Conservation (phyloP, 768 basidiomycete species). For the Tephrocybe sp. region DNA sequence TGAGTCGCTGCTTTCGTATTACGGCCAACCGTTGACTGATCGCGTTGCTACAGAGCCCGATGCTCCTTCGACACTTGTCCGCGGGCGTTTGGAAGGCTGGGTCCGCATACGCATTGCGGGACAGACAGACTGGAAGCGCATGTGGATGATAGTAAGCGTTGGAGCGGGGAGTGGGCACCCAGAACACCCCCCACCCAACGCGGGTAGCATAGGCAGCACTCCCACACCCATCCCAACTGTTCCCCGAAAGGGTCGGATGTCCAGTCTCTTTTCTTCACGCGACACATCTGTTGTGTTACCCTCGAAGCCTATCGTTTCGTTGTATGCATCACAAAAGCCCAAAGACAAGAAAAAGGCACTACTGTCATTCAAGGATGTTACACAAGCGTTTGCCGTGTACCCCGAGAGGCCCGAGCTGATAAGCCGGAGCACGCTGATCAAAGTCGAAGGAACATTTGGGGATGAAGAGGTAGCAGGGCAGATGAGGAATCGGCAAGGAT, state of each 20-base stretch:
- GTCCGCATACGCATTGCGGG: conserved; percentile 89
- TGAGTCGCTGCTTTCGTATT: conserved; percentile 20
- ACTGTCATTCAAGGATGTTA: conserved; percentile 66
- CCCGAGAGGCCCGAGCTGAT: conserved; percentile 95
- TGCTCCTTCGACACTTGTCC: conserved; percentile 61
- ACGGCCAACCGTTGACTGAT: conserved; percentile 4
- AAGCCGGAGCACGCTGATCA: conserved; percentile 85
- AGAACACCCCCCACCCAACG: conserved; percentile 26
- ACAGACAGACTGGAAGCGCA: conserved; percentile 94
- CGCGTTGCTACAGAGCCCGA: conserved; percentile 36
- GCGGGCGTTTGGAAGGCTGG: conserved; percentile 88
- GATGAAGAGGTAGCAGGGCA: conserved; percentile 68
- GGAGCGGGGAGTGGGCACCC: conserved; percentile 32
- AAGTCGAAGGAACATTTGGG: conserved; percentile 83
- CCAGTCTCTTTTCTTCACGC: conserved; percentile 66
- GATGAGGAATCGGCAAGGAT: conserved; percentile 76
- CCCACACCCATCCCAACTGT: conserved; percentile 20
- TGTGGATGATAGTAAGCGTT: conserved; percentile 78
- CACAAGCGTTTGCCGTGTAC: conserved; percentile 92
- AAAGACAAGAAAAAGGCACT: conserved; percentile 76
- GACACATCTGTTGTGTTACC: conserved; percentile 26
- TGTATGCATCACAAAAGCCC: conserved; percentile 64
- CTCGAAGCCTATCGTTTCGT: conserved; percentile 43
- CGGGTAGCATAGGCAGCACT: conserved; percentile 21
- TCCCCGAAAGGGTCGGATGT: conserved; percentile 60